Base-by-base conservation (phyloP, 148 eudicot species). In the Polygonum aviculare region DNA sequence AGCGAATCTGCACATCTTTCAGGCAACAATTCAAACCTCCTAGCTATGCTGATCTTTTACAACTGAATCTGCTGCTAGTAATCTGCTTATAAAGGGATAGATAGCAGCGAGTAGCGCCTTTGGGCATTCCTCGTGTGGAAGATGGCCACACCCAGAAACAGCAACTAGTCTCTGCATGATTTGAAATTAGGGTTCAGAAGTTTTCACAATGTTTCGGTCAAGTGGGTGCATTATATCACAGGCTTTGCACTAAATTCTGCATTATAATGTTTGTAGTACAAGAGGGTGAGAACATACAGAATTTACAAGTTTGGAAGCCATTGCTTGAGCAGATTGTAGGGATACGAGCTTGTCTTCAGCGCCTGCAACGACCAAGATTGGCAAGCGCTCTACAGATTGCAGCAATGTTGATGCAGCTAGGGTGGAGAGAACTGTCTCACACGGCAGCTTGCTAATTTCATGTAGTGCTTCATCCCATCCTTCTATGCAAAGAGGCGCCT, bases 121-220 rank as follows among this genome's bases (percentile, higher is more conserved):
- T n/a, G 99, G 98, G 75, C 99, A 95, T 80, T 95, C 99, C 84
- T 95, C 99, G 6, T 95, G 99, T 12, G 99, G 99, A 75, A 95
- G 97, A 87, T 95, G 99, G 77, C 99, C 99, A 78, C 98, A 95
- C 38, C 94, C 98, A 59, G 98, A 95, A 85, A 95, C 84, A 73
- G 93, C 93, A 77, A 93, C 97, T 77, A 95, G 80, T 83, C 96
- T 95, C 98, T 95, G 98, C 86, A 85, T 2, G 50, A 35, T 41
- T 41, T 8, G 33, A 40, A 62, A 15, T 38, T 38, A 15, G 11
- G 21, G 69, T 31, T 26, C 11, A 62, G 14, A 62, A 62, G 69
- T 26, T 26, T 60, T 35, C 12, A n/a, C 69, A 26, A 31, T 62
- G 39, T 62, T 22, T 21, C 11, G 15, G 69, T 62, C 26, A 54